These are phyloP conservation scores for Cyberlindnera samutprakarnensis DNA, from an alignment of 805 yeast species.

Conservation along the genomic window DNA sequence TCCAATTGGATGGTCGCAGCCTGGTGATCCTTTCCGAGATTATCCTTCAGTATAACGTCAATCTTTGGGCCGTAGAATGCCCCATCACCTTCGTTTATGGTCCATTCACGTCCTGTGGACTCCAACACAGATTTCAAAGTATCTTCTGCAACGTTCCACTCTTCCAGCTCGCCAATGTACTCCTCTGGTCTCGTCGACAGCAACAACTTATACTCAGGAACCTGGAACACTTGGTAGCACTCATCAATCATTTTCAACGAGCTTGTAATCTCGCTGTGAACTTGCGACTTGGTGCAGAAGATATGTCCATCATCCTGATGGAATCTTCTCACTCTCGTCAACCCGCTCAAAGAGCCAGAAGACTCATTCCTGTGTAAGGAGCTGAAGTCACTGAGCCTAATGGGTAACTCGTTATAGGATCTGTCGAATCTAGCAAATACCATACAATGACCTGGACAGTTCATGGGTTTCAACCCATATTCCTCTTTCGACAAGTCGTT, in stretches of 20 bases:
- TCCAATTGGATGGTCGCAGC: conserved; percentile 94
- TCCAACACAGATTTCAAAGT: conserved; percentile 56
- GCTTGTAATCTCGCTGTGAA: conserved; percentile 61
- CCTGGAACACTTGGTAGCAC: conserved; percentile 54
- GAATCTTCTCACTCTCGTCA: conserved; percentile 88
- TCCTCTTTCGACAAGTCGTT: conserved; percentile 33
- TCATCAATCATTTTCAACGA: conserved; percentile 69
- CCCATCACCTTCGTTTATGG: conserved; percentile 86
- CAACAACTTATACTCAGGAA: conserved; percentile 44
- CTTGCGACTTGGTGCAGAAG: conserved; percentile 76
- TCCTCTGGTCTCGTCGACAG: conserved; percentile 85
- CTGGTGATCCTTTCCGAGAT: conserved; percentile 76
- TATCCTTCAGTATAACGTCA: conserved; percentile 77
- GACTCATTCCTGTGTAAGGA: conserved; percentile 92
- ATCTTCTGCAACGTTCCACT: conserved; percentile 81
- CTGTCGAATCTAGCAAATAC: conserved; percentile 69
- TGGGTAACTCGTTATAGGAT: conserved; percentile 80
- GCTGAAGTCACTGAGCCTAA: conserved; percentile 81
- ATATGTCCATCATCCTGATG: conserved; percentile 99
- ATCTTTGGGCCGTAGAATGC: conserved; percentile 96
- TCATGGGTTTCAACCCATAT: conserved; percentile 91
- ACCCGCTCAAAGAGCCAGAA: conserved; percentile 87
- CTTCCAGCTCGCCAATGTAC: conserved; percentile 65
- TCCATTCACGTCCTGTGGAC: conserved; percentile 50
- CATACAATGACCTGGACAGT: conserved; percentile 92